A percentile compares a stretch with the other conserved stretches of the same genome.
These are phyloP conservation scores for Coemansia sp. DNA, from an alignment of 192 early-diverging fungal genomes.

Conservation along the genomic window DNA sequence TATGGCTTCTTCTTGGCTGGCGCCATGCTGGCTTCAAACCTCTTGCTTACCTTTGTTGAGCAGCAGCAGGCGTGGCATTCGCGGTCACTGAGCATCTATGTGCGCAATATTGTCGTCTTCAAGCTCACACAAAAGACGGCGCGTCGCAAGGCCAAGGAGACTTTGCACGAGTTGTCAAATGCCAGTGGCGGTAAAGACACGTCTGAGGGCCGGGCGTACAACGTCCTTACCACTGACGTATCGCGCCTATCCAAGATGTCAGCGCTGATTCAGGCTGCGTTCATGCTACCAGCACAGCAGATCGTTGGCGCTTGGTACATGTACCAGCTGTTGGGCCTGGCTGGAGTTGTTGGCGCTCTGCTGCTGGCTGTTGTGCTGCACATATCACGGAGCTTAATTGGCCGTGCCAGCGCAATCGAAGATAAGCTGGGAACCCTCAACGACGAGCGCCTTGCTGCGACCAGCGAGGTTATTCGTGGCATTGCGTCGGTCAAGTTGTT, in stretches of 20 bases:
- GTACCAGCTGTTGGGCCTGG: constrained; percentile 70
- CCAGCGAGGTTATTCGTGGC: constrained; percentile 78
- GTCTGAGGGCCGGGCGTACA: constrained; percentile 61
- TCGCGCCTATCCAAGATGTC: constrained; percentile 54
- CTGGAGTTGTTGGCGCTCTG: constrained; percentile 72
- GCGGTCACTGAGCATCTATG: constrained; percentile 55
- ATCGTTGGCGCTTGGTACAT: constrained; percentile 65
- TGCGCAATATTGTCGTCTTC: constrained; percentile 56
- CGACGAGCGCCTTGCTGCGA: constrained; percentile 71
- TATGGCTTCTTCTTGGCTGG: constrained; percentile 56
- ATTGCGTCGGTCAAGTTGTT: constrained; percentile 90
- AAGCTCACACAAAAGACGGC: constrained; percentile 64
- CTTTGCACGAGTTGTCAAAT: constrained; percentile 23
- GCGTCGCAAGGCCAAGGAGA: constrained; percentile 48
- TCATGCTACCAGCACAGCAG: constrained; percentile 59
- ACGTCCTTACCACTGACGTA: constrained; percentile 66
- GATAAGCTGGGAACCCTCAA: constrained; percentile 53
- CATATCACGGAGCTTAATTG: constrained; percentile 50
- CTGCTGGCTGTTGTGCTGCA: constrained; percentile 60
- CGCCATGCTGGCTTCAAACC: constrained; percentile 55
- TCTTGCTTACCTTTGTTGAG: constrained; percentile 34
- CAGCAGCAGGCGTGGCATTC: constrained; percentile 65
- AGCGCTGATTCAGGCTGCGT: constrained; percentile 50
- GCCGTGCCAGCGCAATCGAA: constrained; percentile 54
- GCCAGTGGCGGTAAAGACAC: constrained; percentile 16